phyloP scores from a whole-genome alignment of 2,329 filamentous ascomycete genomes.

The Didymella pomorum region DNA sequence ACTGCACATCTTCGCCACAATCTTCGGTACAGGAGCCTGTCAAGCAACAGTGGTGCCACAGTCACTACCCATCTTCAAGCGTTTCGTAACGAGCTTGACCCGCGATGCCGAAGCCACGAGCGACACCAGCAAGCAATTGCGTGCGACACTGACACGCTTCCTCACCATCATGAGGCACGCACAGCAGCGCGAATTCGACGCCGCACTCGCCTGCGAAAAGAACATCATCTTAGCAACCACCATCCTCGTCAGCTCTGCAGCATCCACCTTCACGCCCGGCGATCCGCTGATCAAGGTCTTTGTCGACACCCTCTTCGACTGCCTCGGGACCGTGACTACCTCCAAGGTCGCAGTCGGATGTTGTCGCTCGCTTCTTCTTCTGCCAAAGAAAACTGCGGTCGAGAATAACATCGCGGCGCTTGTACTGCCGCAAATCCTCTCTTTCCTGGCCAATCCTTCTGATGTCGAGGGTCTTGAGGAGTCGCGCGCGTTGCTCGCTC shows the following conservation, averaged over 20 bases:
- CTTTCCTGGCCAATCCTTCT: conserved; percentile 70
- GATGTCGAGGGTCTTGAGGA: conserved; percentile 81
- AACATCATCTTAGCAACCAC: conserved; percentile 90
- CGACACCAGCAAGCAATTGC: conserved; percentile 73
- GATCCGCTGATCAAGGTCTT: conserved; percentile 79
- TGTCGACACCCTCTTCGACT: conserved; percentile 83
- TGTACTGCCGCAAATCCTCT: conserved; percentile 76
- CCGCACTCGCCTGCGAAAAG: conserved; percentile 87
- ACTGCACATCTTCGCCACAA: conserved; percentile 93
- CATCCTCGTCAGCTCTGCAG: conserved; percentile 83
- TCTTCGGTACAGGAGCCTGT: conserved; percentile 84
- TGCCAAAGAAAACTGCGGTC: conserved; percentile 57
- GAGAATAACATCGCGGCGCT: conserved; percentile 73
- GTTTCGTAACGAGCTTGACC: conserved; percentile 82
- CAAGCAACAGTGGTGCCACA: conserved; percentile 90
- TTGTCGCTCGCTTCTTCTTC: conserved; percentile 80
- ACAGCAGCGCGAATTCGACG: conserved; percentile 77
- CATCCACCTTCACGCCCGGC: conserved; percentile 74
- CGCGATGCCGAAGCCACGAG: conserved; percentile 51
- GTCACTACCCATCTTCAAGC: conserved; percentile 87
- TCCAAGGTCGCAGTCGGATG: conserved; percentile 92
- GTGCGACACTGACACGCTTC: conserved; percentile 83
- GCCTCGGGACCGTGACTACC: conserved; percentile 80
- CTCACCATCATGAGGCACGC: conserved; percentile 78
- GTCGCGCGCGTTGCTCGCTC: conserved; percentile 73